Percentiles rank a stretch among this genome's conserved stretches.
phyloP scores from a whole-genome alignment of 73 alveolate genomes.

The Tetrahymena elliotti region DNA sequence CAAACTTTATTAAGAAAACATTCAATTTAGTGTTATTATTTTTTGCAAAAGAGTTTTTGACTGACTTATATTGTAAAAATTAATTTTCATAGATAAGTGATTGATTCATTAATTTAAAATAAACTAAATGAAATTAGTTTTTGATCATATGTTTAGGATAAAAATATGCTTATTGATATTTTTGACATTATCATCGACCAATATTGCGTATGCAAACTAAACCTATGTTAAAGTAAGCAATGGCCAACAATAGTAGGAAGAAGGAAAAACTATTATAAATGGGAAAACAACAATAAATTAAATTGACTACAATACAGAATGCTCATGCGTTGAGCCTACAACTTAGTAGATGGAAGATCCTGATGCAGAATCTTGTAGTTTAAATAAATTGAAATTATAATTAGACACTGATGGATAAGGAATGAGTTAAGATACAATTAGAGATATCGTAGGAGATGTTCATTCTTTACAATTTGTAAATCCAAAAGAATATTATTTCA shows the following conservation, averaged over 20 bases:
- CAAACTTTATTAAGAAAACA: not conserved
- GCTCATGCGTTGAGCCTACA: constrained; percentile 36
- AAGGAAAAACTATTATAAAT: not conserved
- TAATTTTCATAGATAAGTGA: not conserved
- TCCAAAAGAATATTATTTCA: constrained; percentile 50
- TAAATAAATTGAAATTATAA: constrained; percentile 42
- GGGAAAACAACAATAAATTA: not conserved
- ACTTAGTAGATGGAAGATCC: constrained; percentile 4
- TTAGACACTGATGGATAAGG: constrained; percentile 62
- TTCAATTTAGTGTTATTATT: not conserved
- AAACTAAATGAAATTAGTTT: not conserved
- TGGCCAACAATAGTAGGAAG: not conserved
- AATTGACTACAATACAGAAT: constrained; percentile 19
- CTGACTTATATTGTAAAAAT: not conserved
- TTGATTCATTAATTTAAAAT: not conserved
- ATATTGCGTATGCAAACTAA: not conserved
- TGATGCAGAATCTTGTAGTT: constrained; percentile 46
- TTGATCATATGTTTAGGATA: not conserved
- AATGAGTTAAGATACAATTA: constrained; percentile 39
- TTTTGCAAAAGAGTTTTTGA: not conserved
- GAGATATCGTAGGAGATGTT: constrained; percentile 47
- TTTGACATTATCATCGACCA: not conserved
- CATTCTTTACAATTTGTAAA: constrained; percentile 32
- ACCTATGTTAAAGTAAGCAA: not conserved
- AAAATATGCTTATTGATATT: not conserved